These are phyloP conservation scores for Glycine tomentella DNA, from an alignment of 306 rosid genomes.

Conservation along the genomic window DNA sequence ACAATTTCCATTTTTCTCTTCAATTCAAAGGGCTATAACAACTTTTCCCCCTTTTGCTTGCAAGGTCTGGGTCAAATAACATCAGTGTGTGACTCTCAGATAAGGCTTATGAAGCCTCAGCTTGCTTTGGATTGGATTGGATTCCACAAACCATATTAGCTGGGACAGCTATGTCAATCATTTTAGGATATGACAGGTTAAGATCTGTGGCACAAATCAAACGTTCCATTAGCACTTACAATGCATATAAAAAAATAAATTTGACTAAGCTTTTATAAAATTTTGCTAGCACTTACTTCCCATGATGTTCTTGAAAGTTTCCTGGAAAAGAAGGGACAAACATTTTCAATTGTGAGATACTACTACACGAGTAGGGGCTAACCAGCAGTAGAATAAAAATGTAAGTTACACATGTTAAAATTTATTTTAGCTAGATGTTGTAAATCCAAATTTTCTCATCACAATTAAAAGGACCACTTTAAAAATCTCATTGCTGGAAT, in stretches of 20 bases:
- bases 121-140: slow-evolving; percentile 62
- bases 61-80: slow-evolving; percentile 15
- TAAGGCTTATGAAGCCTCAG: slow-evolving; percentile 37
- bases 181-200: slow-evolving; percentile 85
- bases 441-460: slow-evolving; percentile 36
- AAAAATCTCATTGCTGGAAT: not conserved
- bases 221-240: slow-evolving; percentile 23
- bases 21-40: slow-evolving; percentile 23
- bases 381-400: slow-evolving; percentile 22
- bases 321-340: slow-evolving; percentile 66
- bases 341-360: slow-evolving; percentile 40
- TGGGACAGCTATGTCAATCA: slow-evolving; percentile 93
- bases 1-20: slow-evolving; percentile 35
- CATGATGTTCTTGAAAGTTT: slow-evolving; percentile 81
- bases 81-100: slow-evolving; percentile 1
- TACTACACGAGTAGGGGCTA: slow-evolving; percentile 18
- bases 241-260: slow-evolving; percentile 8
- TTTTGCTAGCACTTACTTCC: slow-evolving; percentile 66
- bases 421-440: slow-evolving; percentile 8
- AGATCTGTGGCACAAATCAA: slow-evolving; percentile 68
- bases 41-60: not conserved
- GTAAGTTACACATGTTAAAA: not conserved
- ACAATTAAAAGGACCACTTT: slow-evolving; percentile 7
- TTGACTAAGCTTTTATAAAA: slow-evolving; percentile 14
- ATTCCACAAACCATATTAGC: slow-evolving; percentile 88